Percentiles rank a stretch among this genome's conserved stretches.
Evolutionary conservation across 2,329 filamentous ascomycete species (phyloP).

Genomic region (Xylariaceae sp.): DNA sequence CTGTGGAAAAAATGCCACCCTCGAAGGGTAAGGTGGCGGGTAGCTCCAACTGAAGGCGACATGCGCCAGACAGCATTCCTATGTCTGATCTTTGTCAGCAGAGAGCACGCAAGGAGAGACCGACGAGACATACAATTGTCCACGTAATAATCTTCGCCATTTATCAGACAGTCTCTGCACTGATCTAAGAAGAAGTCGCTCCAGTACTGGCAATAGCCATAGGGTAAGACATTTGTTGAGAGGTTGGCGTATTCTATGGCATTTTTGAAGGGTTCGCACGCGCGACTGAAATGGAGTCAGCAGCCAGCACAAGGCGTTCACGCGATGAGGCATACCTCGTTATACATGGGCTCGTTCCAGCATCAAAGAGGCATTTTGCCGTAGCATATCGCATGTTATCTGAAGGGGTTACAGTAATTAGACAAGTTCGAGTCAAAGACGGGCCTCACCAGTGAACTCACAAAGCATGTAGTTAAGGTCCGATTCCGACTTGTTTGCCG

Average conservation of each 20-base stretch:
- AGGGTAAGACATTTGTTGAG: constrained; percentile 38
- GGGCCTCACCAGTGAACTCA: constrained; percentile 30
- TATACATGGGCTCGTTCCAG: constrained; percentile 42
- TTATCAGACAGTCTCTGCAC: constrained; percentile 48
- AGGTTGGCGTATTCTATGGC: constrained; percentile 48
- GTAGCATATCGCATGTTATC: constrained; percentile 56
- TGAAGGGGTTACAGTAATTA: constrained; percentile 25
- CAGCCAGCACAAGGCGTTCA: neutral
- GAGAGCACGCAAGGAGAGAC: neutral
- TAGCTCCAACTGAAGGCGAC: constrained; percentile 44
- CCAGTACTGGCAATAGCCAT: constrained; percentile 53
- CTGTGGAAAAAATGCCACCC: constrained; percentile 48
- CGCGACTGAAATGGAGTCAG: constrained; percentile 38
- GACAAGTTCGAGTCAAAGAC: neutral
- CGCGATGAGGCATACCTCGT: constrained; percentile 40
- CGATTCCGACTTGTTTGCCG: constrained; percentile 33
- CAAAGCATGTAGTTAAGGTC: constrained; percentile 53
- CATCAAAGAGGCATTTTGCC: constrained; percentile 50
- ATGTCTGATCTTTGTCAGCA: constrained; percentile 20
- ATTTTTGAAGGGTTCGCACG: constrained; percentile 45
- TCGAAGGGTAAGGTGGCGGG: constrained; percentile 46
- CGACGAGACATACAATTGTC: constrained; percentile 45
- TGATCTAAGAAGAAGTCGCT: constrained; percentile 32
- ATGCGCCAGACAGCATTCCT: constrained; percentile 49
- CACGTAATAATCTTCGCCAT: constrained; percentile 35